phyloP scores from a whole-genome alignment of 2,329 filamentous ascomycete species.

The Furcasterigmium furcatum region DNA sequence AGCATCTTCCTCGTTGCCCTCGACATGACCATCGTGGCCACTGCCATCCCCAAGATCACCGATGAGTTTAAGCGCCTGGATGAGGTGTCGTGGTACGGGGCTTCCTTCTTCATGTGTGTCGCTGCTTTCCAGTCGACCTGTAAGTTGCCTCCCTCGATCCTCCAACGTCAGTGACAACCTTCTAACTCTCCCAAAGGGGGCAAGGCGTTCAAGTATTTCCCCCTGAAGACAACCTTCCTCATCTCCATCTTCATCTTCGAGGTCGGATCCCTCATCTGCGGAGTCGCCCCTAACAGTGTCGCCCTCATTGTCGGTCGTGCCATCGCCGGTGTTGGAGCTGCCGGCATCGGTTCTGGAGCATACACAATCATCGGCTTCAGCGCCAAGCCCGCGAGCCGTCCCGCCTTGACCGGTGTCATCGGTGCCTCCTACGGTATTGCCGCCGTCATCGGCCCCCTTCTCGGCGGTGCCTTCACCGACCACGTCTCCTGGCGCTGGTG shows the following conservation, averaged over 20 bases:
- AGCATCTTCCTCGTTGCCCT: constrained; percentile 47
- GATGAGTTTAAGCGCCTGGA: constrained; percentile 47
- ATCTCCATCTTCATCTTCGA: constrained; percentile 48
- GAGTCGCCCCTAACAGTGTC: constrained; percentile 40
- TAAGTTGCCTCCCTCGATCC: constrained; percentile 18
- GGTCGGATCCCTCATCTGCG: constrained; percentile 49
- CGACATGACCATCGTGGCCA: constrained; percentile 53
- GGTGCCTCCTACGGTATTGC: constrained; percentile 32
- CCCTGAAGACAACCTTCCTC: constrained; percentile 47
- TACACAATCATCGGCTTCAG: constrained; percentile 46
- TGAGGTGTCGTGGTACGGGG: constrained; percentile 58
- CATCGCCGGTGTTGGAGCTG: constrained; percentile 41
- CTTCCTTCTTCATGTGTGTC: constrained; percentile 49
- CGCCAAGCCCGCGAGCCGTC: constrained; percentile 28
- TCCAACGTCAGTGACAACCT: constrained; percentile 7
- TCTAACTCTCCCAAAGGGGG: constrained; percentile 30
- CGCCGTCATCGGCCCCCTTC: constrained; percentile 29
- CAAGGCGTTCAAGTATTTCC: constrained; percentile 49
- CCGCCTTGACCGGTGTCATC: constrained; percentile 33
- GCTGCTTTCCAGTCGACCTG: constrained; percentile 41
- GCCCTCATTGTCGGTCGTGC: constrained; percentile 50
- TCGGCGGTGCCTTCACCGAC: constrained; percentile 33
- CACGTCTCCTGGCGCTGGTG: constrained; percentile 34
- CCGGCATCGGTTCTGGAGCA: constrained; percentile 44
- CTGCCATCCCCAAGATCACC: constrained; percentile 54